Evolutionary conservation across 2,329 filamentous ascomycete species (phyloP), one percentile per base, ranked within the genome.

Genomic region (Neospermospora avenae): DNA sequence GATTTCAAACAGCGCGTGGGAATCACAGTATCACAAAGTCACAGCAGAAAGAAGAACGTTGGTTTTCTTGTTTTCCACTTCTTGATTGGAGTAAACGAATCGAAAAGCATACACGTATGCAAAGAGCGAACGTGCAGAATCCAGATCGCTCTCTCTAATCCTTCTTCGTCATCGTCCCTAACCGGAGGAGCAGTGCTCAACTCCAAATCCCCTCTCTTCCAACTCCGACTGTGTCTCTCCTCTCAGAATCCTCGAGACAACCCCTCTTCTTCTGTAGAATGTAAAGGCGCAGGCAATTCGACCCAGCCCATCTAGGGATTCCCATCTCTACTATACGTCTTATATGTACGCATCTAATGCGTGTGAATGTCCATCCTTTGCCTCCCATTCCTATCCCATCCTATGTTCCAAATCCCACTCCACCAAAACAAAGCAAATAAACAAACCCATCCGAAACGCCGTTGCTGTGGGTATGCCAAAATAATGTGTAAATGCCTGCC

Each of bases 401-500:
- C 57, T 24, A 31, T 31, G 35, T 22, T 41, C 51, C 34, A 35
- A 54, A 18, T 28, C 37, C 39, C 25, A 18, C 49, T 24, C 46
- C 45, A 42, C 42, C 18, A 34, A 41, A 25, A 34, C 53, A 48
- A 48, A 56, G 25, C 16, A 46, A 39, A 24, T 24, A 56, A 57
- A 34, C 51, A 55, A 48, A 58, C 56, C 60, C 51, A 55, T 58
- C 66, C 60, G 20, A 60, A 68, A 68, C 67, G 67, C 67, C 67
- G 63, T 58, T 63, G 63, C 64, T 60, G 44, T 63, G 65, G 64
- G 62, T 67, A 63, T 64, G 62, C 62, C 55, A 61, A 60, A 61
- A 51, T 42, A 34, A 18, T 55, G 55, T 60, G 41, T 65, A 56
- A 55, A 55, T 61, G 51, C 31, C 34, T 57, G 55, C 24, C 41